phyloP scores from a whole-genome alignment of 2,329 filamentous ascomycete species.

The Gliomastix tumulicola region DNA sequence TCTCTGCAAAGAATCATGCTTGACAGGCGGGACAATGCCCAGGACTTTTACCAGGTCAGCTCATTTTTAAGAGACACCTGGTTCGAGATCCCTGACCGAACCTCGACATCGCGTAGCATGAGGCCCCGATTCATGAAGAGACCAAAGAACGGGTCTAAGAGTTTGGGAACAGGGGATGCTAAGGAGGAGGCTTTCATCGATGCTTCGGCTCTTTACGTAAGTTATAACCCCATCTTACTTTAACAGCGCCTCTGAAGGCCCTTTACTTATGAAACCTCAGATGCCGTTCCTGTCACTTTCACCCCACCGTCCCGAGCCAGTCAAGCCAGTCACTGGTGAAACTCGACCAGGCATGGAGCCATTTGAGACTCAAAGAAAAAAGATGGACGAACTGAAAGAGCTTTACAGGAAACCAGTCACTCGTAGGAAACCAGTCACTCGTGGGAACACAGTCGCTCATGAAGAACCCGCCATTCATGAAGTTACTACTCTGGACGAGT shows the following conservation, averaged over 20 bases:
- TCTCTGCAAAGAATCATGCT: neutral
- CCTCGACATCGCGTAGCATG: neutral
- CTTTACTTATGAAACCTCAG: neutral
- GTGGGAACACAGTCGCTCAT: slow-evolving; percentile 2
- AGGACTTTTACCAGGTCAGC: neutral
- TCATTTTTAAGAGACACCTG: neutral
- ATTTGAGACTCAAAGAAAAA: neutral
- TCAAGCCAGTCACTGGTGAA: neutral
- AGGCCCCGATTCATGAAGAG: neutral
- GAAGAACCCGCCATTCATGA: slow-evolving; percentile 5
- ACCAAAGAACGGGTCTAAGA: neutral
- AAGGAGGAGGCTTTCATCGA: neutral
- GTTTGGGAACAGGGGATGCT: neutral
- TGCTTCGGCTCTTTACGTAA: neutral
- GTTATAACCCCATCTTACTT: neutral
- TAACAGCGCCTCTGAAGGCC: neutral
- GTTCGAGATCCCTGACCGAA: neutral
- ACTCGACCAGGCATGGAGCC: neutral
- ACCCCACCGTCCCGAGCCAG: neutral
- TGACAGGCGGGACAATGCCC: neutral
- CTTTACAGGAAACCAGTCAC: neutral
- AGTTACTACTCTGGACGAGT: slow-evolving; percentile 9
- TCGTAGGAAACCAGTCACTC: neutral
- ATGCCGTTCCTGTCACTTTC: neutral
- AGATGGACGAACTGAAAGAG: neutral